Base-by-base conservation (phyloP, 768 basidiomycete species). In the Gymnopilus dilepis region DNA sequence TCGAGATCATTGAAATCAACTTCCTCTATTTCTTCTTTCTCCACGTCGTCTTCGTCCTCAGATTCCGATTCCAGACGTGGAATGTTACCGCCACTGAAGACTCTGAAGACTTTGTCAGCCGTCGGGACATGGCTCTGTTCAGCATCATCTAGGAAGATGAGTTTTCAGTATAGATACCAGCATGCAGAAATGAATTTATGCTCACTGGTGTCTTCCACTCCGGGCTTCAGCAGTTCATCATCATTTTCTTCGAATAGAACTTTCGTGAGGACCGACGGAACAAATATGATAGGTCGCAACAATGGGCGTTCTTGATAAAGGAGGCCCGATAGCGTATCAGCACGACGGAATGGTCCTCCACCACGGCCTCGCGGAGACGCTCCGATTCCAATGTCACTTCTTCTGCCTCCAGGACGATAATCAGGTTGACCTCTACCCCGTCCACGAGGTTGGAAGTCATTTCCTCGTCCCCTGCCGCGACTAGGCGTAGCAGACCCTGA, bases 261-360 rank as follows among this genome's bases (percentile, higher is more conserved):
- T 72, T 56, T 82, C 1, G 82, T 84, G 42, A 80, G 54, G 11
- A 80, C 77, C 0, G 89, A 85, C 17, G 78, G 85, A 12, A 94
- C 90, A 65, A 94, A 94, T 12, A 75, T 74, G 64, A 94, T 76
- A 0, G 91, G 92, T n/a, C 78, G 77, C 17, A 93, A 77, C 0
- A 86, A 76, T 1, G 89, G 90, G 28, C 91, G 76, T 38, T 86
- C 83, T 24, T 81, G 74, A 60, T 83, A 79, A 7, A 90, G 75
- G 42, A 88, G 67, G 22, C 77, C 80, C 1, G 89, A 89, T 17
- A 89, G 77, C 2, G 81, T 80, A 47, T 81, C 78, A n/a, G 72
- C 67, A 11, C 75, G 71, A 19, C 75, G 63, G 66, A 73, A 78
- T 34, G 72, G 72, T 4, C 56, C 63, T 50, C 70, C 68, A 33